These are phyloP conservation scores for Keithomyces neogunnii DNA, from an alignment of 2,329 filamentous ascomycete genomes.

Conservation along the genomic window DNA sequence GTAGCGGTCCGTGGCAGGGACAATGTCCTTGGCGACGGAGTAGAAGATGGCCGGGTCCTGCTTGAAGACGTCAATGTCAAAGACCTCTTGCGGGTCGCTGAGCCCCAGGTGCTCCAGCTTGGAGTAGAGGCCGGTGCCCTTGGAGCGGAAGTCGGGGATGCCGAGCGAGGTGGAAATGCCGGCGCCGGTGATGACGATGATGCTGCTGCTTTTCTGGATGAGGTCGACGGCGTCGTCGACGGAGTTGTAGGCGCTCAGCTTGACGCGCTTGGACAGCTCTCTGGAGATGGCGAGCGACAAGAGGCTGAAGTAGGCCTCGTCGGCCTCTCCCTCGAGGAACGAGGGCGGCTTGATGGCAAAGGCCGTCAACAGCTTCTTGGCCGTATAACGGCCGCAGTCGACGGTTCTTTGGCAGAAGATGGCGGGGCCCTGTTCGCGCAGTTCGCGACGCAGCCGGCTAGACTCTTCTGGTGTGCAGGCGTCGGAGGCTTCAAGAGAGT, in stretches of 20 bases:
- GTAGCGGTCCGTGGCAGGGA: slow-evolving; percentile 71
- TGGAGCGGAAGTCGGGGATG: slow-evolving; percentile 94
- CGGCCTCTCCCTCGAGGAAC: slow-evolving; percentile 59
- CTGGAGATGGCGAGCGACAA: slow-evolving; percentile 70
- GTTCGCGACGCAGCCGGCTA: slow-evolving; percentile 55
- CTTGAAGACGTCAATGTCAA: slow-evolving; percentile 81
- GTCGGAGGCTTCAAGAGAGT: slow-evolving; percentile 24
- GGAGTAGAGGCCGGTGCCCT: slow-evolving; percentile 84
- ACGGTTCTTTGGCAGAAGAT: slow-evolving; percentile 69
- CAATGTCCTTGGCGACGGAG: slow-evolving; percentile 79
- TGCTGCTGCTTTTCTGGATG: slow-evolving; percentile 66
- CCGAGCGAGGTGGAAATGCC: slow-evolving; percentile 95
- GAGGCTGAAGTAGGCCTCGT: slow-evolving; percentile 67
- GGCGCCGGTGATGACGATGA: slow-evolving; percentile 89
- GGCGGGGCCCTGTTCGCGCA: slow-evolving; percentile 69
- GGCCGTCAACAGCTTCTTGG: slow-evolving; percentile 77
- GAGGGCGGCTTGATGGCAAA: slow-evolving; percentile 69
- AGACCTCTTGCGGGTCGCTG: slow-evolving; percentile 86
- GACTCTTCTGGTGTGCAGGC: slow-evolving; percentile 63
- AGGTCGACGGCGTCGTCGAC: slow-evolving; percentile 80
- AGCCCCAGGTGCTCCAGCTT: slow-evolving; percentile 70
- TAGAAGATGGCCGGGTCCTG: slow-evolving; percentile 88
- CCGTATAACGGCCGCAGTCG: slow-evolving; percentile 59
- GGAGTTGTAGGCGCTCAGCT: slow-evolving; percentile 72
- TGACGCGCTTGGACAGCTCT: slow-evolving; percentile 73